Conservation (phyloP, 305 asterid genomes). For the Solanum hybrid region DNA sequence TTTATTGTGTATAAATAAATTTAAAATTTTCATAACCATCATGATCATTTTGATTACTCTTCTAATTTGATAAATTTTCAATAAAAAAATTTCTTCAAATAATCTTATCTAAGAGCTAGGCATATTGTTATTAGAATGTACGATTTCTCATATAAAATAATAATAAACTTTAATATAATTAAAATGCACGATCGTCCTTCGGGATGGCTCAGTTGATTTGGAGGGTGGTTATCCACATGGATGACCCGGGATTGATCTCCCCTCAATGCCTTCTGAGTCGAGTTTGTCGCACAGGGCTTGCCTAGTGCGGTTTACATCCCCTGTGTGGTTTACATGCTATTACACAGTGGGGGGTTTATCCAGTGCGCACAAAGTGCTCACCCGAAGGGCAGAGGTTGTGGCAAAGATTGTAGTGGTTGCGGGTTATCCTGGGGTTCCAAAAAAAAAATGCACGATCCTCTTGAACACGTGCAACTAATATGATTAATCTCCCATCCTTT, state of each 20-base stretch:
- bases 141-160: too few species aligned
- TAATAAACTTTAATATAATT: too few species aligned
- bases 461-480: background rate
- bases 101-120: too few species aligned
- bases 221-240: background rate
- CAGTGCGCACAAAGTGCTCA: background rate
- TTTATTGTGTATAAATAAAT: background rate
- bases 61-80: too few species aligned
- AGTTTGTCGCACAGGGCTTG: background rate
- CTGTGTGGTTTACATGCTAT: background rate
- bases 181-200: too few species aligned
- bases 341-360: background rate
- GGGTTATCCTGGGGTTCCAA: too few species aligned
- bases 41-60: too few species aligned
- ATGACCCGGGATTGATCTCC: background rate
- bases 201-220: background rate
- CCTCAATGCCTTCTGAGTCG: too few species aligned
- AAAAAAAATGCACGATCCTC: too few species aligned
- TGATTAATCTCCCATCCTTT: background rate
- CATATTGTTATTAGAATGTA: too few species aligned
- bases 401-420: background rate
- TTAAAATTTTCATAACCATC: background rate
- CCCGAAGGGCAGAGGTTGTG: background rate
- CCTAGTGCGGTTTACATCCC: too few species aligned
- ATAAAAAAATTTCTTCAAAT: too few species aligned